Evolutionary conservation across 2,329 filamentous ascomycete species (phyloP), one percentile per base, ranked within the genome.

Genomic region (Diaporthe ilicicola): DNA sequence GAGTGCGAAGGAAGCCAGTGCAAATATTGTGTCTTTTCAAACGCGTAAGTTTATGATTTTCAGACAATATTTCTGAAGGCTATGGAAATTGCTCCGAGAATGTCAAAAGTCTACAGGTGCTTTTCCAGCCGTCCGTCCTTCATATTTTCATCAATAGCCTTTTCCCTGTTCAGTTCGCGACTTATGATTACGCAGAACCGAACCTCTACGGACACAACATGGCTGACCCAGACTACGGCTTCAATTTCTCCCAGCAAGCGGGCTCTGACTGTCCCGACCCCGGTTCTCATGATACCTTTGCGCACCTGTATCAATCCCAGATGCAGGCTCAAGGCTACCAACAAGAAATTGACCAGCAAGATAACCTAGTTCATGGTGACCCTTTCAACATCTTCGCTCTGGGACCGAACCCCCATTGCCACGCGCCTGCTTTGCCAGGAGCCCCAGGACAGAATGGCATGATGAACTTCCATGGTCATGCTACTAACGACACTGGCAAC

Each of bases 151-250:
- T 19, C 17, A 46, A 2, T 32, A n/a, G n/a, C n/a, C 1, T 46
- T 15, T 3, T 27, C 10, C 12, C 17, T n/a, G 10, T 62, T 39
- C 8, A 42, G 17, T 22, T 24, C 2, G 27, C 34, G 10, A 29
- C 59, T 64, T 50, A 64, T n/a, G 2, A 15, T 50, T 50, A 22
- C 44, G 24, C 48, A 64, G 59, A 64, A 37, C 7, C 44, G n/a
- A 19, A 37, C 5, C n/a, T 64, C n/a, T 64, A 50, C 29, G 59
- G 19, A 37, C 75, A 74, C 27, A 70, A 77, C 29, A 17, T 50
- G 44, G 44, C 29, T 19, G 59, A 50, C 8, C n/a, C 48, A 2
- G 50, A 12, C 29, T 64, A 64, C 34, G 29, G 19, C 29, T 64
- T 64, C 44, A 37, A 64, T 9, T 64, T 64, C 29, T 8, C 42